Evolutionary conservation across 1,139 yeast species (phyloP), one percentile per base, ranked within the genome.

Genomic region (Geotrichum australiense): DNA sequence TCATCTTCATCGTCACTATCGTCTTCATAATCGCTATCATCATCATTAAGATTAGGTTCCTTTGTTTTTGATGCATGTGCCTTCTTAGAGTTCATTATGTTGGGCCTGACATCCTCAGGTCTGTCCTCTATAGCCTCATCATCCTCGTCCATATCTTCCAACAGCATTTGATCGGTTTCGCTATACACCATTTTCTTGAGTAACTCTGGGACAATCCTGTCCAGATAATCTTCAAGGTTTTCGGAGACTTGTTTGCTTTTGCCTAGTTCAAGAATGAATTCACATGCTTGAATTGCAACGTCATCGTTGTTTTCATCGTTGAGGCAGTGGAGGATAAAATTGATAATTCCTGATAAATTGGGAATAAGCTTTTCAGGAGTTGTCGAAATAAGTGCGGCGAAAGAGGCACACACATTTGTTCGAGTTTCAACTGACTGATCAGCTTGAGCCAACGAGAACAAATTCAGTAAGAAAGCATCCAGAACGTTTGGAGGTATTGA

Each of bases 201-300:
- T 32, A 91, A 65, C 1, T 80, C 76, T 0, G 97, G 96, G 22
- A 91, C 62, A 18, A 91, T 76, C 15, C 65, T 62, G 10, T 70
- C 66, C 42, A 93, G 67, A 1, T 82, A 79, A 31, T 56, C 50
- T 26, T 57, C 50, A 11, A 51, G 50, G 16, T 57, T 50, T 10
- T 54, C 52, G 30, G 56, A 57, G 45, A 84, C 71, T 2, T 74
- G 57, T 19, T 66, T 66, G 12, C 77, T 65, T 10, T 86, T 81
- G 1, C 94, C 78, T 45, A 91, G 69, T 1, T 84, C 78, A 41
- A 91, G 70, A 49, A 93, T 67, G 54, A 91, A 87, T 63, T 91
- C 98, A 62, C 96, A 86, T 2, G 95, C 97, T 59, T 87, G 96
- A 39, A 87, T 68, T 0, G 95, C 83, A 30, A 87, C 93, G 43